Base-by-base conservation (phyloP, 768 basidiomycete genomes). In the Stropharia rugosoannulata region DNA sequence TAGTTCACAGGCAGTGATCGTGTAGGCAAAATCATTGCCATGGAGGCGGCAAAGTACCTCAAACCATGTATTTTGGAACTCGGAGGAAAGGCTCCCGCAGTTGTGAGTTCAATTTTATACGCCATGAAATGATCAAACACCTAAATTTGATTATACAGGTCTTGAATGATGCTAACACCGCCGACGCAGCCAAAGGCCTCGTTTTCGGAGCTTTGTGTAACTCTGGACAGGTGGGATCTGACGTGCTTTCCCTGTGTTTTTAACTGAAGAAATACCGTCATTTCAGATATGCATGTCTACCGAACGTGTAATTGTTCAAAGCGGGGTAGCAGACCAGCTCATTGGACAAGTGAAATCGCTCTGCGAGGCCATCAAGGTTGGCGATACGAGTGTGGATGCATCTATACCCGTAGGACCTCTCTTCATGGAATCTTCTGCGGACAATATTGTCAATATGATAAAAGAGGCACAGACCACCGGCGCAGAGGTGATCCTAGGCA, bases 1-100 rank as follows among this genome's bases (percentile, higher is more conserved):
- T 56, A 82, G 79, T 83, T 84, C 60, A 84, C 83, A 5, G 84
- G 84, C 2, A 81, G 81, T 49, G 77, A 80, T 53, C 71, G 74
- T 36, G 79, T 84, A 8, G 83, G 82, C 5, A 73, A 70, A 52
- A 76, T 82, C 16, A 73, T 84, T 51, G 82, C 82, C 4, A 68
- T 66, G 5, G 81, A 82, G 65, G 81, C 82, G 15, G 82, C 81
- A 9, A 83, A 80, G 58, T 60, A 80, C 58, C 66, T 83, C 13
- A 85, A 83, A 59, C 80, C 82, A 9, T 79, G 78, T 49, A 73
- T 83, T 6, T 65, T 85, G 18, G 82, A 85, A 58, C 73, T 85
- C 0, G 82, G 82, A 15, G 80, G 82, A 8, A 83, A 83, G 59
- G 70, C 80, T 1, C 81, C 82, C 2, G 73, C 75, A 2, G 68